These are phyloP conservation scores for Calonectria ilicicola DNA, from an alignment of 2,329 filamentous ascomycete species.

Conservation along the genomic window DNA sequence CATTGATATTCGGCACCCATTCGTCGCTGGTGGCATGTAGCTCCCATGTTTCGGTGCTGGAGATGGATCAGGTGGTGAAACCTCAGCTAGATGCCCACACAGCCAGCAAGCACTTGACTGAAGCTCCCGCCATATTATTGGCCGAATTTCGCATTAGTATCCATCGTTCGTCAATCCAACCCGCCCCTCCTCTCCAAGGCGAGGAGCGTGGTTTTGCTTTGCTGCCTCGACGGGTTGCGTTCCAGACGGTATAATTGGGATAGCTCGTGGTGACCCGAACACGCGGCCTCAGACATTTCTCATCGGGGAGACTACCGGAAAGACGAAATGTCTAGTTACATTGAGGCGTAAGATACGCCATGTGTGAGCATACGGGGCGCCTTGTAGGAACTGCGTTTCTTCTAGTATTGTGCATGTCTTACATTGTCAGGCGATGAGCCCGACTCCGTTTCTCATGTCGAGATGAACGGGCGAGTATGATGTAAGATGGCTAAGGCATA, in stretches of 20 bases:
- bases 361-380: slow-evolving; percentile 1
- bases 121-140: slow-evolving; percentile 15
- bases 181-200: slow-evolving; percentile 21
- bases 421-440: slow-evolving; percentile 8
- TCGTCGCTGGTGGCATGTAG: slow-evolving; percentile 21
- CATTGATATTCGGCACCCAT: neutral
- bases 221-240: slow-evolving; percentile 21
- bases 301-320: slow-evolving; percentile 12
- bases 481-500: slow-evolving; percentile 18
- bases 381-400: neutral
- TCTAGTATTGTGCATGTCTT: slow-evolving; percentile 12
- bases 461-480: slow-evolving; percentile 25
- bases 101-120: slow-evolving; percentile 28
- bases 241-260: slow-evolving; percentile 27
- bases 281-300: slow-evolving; percentile 22
- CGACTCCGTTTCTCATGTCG: slow-evolving; percentile 16
- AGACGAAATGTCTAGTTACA: slow-evolving; percentile 12
- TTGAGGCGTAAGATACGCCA: slow-evolving; percentile 18
- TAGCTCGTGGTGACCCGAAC: slow-evolving; percentile 19
- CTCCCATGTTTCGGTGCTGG: slow-evolving; percentile 27
- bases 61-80: slow-evolving; percentile 29
- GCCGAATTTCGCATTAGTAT: slow-evolving; percentile 15
- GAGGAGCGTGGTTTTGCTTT: slow-evolving; percentile 22
- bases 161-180: slow-evolving; percentile 20
- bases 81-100: slow-evolving; percentile 27